Evolutionary conservation across 176 grass and related monocot species (phyloP), one percentile per base, ranked within the genome.

Genomic region (Poa pratensis): DNA sequence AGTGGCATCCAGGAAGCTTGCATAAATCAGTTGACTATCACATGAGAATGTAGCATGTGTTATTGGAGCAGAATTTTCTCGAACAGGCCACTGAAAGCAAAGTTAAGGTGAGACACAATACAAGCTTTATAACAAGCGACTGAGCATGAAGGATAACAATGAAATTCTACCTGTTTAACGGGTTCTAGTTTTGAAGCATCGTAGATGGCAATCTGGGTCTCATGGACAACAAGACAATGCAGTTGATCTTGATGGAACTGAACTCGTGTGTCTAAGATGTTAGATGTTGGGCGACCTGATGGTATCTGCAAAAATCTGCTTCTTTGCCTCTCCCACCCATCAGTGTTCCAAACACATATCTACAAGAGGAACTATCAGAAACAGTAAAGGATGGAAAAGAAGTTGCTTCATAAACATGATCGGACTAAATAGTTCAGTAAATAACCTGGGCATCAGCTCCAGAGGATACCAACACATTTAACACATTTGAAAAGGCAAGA

Each of bases 171-270:
- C 90, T 95, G 95, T 64, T 94, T 95, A 22, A 93, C 85, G 0
- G 92, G 88, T 69, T 97, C 95, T 88, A 97, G 69, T 73, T 95
- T 97, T 84, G 90, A 90, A 69, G 93, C 93, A 40, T 97, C 95
- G 49, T 95, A 97, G 45, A 97, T 95, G 26, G 95, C 95, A 82
- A 97, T 91, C 83, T 97, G 95, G 66, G 90, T 95, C 84, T 95
- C 95, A 88, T 97, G 95, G n/a, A 93, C 95, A 69, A 94, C 95
- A 86, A 97, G 93, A 80, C 93, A 97, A 64, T 97, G 91, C 74
- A 90, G 78, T 90, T 97, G 95, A 79, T 97, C 95, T 87, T 97
- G 95, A 74, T 97, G 95, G 87, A 97, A 97, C 68, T 97, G 95
- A 70, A 97, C 95, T 17, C 95, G 91, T 16, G 95, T 97, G 61